A percentile compares a stretch with the other conserved stretches of the same genome.
Evolutionary conservation across 202 grass and related monocot species (phyloP).

Genomic region (Dendrocalamus latiflorus): DNA sequence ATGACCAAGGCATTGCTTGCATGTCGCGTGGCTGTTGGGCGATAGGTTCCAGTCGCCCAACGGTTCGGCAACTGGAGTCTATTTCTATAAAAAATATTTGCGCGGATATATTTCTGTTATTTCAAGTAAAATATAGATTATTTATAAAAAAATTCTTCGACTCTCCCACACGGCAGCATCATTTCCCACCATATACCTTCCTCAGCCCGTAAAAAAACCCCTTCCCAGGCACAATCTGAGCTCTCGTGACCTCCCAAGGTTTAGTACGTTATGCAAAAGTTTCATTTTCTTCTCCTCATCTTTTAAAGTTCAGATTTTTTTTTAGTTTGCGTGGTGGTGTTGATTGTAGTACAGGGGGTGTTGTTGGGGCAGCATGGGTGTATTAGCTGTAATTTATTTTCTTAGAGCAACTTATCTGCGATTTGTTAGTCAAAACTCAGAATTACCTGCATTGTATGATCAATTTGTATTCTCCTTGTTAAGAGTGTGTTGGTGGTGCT

Average conservation of each 20-base stretch:
- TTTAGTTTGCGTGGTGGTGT: not conserved
- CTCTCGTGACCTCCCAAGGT: not conserved
- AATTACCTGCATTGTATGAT: not conserved
- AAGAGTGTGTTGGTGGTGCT: not conserved
- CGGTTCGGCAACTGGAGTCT: no score
- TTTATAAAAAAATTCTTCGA: no score
- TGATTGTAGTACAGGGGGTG: not conserved
- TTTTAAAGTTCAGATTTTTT: not conserved
- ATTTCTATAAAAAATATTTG: no score
- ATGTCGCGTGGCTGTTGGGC: no score
- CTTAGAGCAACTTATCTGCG: not conserved
- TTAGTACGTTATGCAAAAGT: not conserved
- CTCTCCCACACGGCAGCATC: not conserved
- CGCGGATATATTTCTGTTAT: no score
- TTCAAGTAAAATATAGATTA: no score
- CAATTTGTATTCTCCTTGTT: not conserved
- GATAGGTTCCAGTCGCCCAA: no score
- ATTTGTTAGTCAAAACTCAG: not conserved
- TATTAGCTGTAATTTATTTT: not conserved
- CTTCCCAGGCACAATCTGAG: not conserved
- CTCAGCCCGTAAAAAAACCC: not conserved
- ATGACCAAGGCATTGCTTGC: no score
- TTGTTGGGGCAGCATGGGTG: not conserved
- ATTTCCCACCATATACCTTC: not conserved
- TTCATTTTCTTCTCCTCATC: no score